A percentile compares a stretch with the other conserved stretches of the same genome.
Evolutionary conservation across 441 rosid species (phyloP).

Genomic region (Aquilaria agallochum): DNA sequence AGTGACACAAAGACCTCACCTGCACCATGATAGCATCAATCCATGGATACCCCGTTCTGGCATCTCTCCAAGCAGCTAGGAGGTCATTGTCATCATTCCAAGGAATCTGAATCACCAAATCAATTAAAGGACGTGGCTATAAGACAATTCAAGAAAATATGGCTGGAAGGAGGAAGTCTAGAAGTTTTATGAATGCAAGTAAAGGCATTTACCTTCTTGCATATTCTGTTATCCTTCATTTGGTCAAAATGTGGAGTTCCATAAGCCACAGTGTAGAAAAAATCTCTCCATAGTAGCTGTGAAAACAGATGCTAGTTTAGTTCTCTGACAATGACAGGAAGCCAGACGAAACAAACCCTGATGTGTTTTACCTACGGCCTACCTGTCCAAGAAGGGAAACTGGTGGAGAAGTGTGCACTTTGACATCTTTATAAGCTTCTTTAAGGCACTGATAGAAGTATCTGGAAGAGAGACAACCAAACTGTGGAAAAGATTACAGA

Average conservation of each 20-base stretch:
- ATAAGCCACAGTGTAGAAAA: constrained; percentile 84
- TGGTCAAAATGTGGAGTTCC: constrained; percentile 88
- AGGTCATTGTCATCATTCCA: constrained; percentile 73
- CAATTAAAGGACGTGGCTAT: constrained; percentile 1
- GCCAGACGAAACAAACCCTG: not conserved
- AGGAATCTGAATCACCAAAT: constrained; percentile 57
- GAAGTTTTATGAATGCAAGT: not conserved
- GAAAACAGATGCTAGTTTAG: constrained; percentile 19
- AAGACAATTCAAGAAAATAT: not conserved
- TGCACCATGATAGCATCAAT: constrained; percentile 98
- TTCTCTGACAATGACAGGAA: constrained; percentile 7
- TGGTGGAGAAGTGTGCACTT: constrained; percentile 80
- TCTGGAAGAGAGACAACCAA: constrained; percentile 97
- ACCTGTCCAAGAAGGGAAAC: constrained; percentile 98
- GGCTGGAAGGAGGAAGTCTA: not conserved
- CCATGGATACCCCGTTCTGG: constrained; percentile 95
- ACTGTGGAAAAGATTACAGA: constrained; percentile 48
- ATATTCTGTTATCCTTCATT: constrained; percentile 79
- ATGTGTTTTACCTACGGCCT: constrained; percentile 11
- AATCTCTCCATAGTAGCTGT: constrained; percentile 92
- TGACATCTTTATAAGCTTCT: constrained; percentile 51
- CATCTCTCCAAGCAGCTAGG: constrained; percentile 88
- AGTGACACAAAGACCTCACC: constrained; percentile 40
- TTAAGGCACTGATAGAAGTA: constrained; percentile 84
- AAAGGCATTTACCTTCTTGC: constrained; percentile 70